Percentiles rank a stretch among this genome's conserved stretches.
Conservation (phyloP, 495 filamentous ascomycete species). For the Rhypophila decipiens region DNA sequence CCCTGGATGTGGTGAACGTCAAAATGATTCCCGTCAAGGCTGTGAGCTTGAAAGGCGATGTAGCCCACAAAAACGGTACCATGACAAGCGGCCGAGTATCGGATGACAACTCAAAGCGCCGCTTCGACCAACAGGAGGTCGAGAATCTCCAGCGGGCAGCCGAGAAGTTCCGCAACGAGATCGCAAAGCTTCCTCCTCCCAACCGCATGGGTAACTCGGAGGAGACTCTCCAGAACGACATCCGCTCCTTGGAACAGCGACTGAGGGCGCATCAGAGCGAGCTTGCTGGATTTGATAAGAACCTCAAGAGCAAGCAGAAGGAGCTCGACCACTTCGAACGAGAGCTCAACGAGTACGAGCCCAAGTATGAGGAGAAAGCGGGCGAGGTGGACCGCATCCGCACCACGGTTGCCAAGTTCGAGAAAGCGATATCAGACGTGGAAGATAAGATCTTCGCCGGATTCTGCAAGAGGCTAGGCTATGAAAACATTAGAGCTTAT, state of each 20-base stretch:
- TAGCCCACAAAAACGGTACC: constrained; percentile 93
- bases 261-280: constrained; percentile 67
- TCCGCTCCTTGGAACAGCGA: constrained; percentile 75
- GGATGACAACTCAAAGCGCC: constrained; percentile 63
- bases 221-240: constrained; percentile 71
- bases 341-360: constrained; percentile 66
- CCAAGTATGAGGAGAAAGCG: constrained; percentile 69
- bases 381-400: constrained; percentile 60
- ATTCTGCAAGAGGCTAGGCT: constrained; percentile 85
- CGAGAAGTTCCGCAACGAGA: constrained; percentile 66
- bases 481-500: constrained; percentile 84
- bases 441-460: constrained; percentile 83
- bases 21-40: constrained; percentile 84
- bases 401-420: constrained; percentile 57
- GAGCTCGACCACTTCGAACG: constrained; percentile 67
- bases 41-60: constrained; percentile 83
- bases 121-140: constrained; percentile 85
- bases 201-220: constrained; percentile 69
- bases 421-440: constrained; percentile 72
- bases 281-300: constrained; percentile 72
- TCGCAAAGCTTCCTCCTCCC: constrained; percentile 67
- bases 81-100: constrained; percentile 91
- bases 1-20: constrained; percentile 84
- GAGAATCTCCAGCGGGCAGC: constrained; percentile 62
- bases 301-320: constrained; percentile 76